phyloP scores from a whole-genome alignment of 768 basidiomycete species.

The Infundibulicybe gibba region DNA sequence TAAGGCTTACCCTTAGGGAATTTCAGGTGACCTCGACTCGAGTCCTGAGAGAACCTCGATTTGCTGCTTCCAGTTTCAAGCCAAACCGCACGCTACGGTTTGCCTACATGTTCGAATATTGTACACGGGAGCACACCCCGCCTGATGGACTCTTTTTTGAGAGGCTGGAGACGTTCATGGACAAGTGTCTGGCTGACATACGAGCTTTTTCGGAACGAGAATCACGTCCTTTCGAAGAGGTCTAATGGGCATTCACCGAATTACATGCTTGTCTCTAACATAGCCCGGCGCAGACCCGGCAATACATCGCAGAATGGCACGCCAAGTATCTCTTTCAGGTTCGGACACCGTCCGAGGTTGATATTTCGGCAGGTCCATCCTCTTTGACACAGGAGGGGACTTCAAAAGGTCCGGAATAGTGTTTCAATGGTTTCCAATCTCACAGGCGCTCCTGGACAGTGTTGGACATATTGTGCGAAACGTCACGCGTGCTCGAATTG shows the following conservation, averaged over 20 bases:
- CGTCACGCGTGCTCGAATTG: constrained; percentile 53
- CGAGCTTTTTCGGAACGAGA: constrained; percentile 61
- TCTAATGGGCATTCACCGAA: constrained; percentile 24
- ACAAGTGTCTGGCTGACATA: constrained; percentile 53
- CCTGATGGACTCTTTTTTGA: constrained; percentile 58
- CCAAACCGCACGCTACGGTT: too few relatives aligned
- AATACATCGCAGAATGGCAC: constrained; percentile 62
- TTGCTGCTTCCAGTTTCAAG: neutral
- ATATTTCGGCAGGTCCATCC: constrained; percentile 1
- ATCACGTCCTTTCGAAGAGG: constrained; percentile 56
- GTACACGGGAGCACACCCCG: constrained; percentile 19
- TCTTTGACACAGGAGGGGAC: constrained; percentile 8
- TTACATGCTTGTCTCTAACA: constrained; percentile 15
- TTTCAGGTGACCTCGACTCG: too few relatives aligned
- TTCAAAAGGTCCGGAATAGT: constrained; percentile 15
- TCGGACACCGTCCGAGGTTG: neutral
- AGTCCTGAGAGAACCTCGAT: too few relatives aligned
- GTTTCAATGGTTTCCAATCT: constrained; percentile 6
- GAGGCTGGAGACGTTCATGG: constrained; percentile 60
- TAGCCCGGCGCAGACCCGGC: constrained; percentile 34
- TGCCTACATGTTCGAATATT: constrained; percentile 30
- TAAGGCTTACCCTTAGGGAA: too few relatives aligned
- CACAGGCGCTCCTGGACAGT: constrained; percentile 28
- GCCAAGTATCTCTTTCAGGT: constrained; percentile 49
- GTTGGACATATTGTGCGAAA: constrained; percentile 39